Conservation (phyloP, 2,329 filamentous ascomycete species). For the Diaporthe longicolla region DNA sequence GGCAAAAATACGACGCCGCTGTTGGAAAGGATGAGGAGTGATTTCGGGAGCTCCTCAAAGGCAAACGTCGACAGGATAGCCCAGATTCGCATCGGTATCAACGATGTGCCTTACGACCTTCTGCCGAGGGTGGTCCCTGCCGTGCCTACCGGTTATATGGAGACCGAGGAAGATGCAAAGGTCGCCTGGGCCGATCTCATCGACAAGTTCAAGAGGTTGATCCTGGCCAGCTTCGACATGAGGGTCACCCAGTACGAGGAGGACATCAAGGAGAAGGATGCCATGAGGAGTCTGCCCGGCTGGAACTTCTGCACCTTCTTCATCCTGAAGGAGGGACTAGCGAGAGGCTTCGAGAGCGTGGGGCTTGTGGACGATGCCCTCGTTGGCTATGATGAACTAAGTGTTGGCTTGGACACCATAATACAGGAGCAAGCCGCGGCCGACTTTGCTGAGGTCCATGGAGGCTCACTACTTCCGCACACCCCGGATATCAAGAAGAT, state of each 20-base stretch:
- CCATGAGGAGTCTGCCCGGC: conserved; percentile 86
- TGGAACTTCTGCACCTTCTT: conserved; percentile 99
- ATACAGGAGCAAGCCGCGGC: conserved; percentile 79
- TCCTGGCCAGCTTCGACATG: conserved; percentile 90
- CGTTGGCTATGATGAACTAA: conserved; percentile 94
- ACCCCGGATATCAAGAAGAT: conserved; percentile 80
- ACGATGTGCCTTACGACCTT: conserved; percentile 76
- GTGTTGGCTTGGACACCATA: conserved; percentile 86
- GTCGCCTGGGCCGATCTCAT: conserved; percentile 88
- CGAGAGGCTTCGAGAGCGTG: conserved; percentile 94
- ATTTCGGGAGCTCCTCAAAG: conserved; percentile 87
- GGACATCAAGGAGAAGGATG: conserved; percentile 94
- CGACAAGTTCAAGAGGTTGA: conserved; percentile 86
- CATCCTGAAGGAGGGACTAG: conserved; percentile 94
- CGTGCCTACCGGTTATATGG: conserved; percentile 74
- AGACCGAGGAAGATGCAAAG: conserved; percentile 83
- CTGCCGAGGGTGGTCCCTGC: conserved; percentile 74
- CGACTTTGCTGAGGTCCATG: conserved; percentile 74
- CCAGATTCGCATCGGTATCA: conserved; percentile 84
- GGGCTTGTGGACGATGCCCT: conserved; percentile 96
- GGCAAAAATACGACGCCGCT: conserved; percentile 84
- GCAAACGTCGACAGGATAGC: conserved; percentile 81
- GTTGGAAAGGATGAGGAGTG: conserved; percentile 88
- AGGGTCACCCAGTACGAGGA: conserved; percentile 96
- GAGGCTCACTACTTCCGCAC: conserved; percentile 78